phyloP scores from a whole-genome alignment of 1,139 yeast genomes.

The Zhuliangozyma parablackwelliae region DNA sequence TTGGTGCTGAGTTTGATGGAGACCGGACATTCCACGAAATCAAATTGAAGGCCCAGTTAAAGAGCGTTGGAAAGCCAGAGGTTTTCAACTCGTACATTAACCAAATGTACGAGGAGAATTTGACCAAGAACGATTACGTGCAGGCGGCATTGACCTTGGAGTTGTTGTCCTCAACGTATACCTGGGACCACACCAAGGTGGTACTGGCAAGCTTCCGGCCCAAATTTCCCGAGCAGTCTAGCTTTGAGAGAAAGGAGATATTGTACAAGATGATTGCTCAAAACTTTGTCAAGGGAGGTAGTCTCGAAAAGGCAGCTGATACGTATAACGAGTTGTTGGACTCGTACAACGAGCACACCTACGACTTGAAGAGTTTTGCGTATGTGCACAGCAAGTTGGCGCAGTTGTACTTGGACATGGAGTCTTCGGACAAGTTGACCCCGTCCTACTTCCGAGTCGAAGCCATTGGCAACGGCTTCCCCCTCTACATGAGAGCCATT shows the following conservation, averaged over 20 bases:
- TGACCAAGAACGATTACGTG: constrained; percentile 58
- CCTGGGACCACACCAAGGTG: constrained; percentile 63
- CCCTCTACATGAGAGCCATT: constrained; percentile 67
- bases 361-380: constrained; percentile 74
- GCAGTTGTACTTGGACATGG: constrained; percentile 62
- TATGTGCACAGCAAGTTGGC: constrained; percentile 69
- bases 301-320: constrained; percentile 73
- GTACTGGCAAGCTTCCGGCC: constrained; percentile 63
- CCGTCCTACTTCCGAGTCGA: constrained; percentile 80
- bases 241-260: constrained; percentile 78
- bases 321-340: constrained; percentile 73
- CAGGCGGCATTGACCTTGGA: constrained; percentile 85
- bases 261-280: constrained; percentile 69
- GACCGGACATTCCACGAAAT: constrained; percentile 80
- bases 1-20: constrained; percentile 80
- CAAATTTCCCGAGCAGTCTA: constrained; percentile 70
- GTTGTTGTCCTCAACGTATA: constrained; percentile 69
- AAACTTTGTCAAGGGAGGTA: constrained; percentile 67
- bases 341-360: constrained; percentile 69
- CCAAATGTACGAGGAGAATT: constrained; percentile 65
- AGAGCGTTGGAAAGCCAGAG: constrained; percentile 78
- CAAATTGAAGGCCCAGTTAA: constrained; percentile 71
- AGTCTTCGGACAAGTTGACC: constrained; percentile 65
- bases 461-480: constrained; percentile 84
- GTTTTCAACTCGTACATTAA: constrained; percentile 73